phyloP scores from a whole-genome alignment of 345 rosid species.

The Aethionema arabicum region DNA sequence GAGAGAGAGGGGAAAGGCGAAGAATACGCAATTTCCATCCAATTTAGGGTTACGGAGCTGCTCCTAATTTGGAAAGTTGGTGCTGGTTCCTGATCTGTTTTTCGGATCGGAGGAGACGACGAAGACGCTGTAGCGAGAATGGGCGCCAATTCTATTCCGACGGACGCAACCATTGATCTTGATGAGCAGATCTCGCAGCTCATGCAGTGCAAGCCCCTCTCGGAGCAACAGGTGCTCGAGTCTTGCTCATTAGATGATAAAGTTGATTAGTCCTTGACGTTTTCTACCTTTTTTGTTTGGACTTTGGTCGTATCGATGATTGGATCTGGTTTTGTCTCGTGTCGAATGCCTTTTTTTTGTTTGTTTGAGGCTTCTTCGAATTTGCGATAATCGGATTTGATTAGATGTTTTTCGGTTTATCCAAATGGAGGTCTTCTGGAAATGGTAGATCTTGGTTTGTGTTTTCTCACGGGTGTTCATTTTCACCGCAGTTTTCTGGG shows the following conservation, averaged over 20 bases:
- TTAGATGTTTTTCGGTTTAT: background rate
- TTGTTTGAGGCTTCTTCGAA: conserved; percentile 5
- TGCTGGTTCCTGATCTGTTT: conserved; percentile 35
- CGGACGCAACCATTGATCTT: conserved; percentile 61
- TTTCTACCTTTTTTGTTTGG: conserved; percentile 8
- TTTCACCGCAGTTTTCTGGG: conserved; percentile 23
- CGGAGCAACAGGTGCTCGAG: conserved; percentile 67
- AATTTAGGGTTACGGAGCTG: conserved; percentile 47
- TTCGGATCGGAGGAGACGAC: conserved; percentile 19
- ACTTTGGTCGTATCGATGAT: conserved; percentile 28
- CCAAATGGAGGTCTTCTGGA: conserved; percentile 13
- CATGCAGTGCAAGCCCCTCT: conserved; percentile 88
- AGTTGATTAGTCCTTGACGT: conserved; percentile 2
- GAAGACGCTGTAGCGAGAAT: conserved; percentile 36
- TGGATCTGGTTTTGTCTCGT: conserved; percentile 29
- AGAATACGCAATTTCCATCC: conserved; percentile 39
- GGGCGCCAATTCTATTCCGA: conserved; percentile 65
- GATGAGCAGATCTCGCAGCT: conserved; percentile 87
- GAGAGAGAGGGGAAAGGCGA: conserved; percentile 13
- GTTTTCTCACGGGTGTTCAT: conserved; percentile 8
- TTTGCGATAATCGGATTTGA: conserved; percentile 16
- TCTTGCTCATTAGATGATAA: conserved; percentile 12
- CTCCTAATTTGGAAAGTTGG: conserved; percentile 51
- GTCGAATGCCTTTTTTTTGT: background rate
- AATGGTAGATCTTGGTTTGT: conserved; percentile 28